Percentiles rank a stretch among this genome's conserved stretches.
These are phyloP conservation scores for Diplodia corticola DNA, from an alignment of 2,329 filamentous ascomycete species.

Conservation along the genomic window DNA sequence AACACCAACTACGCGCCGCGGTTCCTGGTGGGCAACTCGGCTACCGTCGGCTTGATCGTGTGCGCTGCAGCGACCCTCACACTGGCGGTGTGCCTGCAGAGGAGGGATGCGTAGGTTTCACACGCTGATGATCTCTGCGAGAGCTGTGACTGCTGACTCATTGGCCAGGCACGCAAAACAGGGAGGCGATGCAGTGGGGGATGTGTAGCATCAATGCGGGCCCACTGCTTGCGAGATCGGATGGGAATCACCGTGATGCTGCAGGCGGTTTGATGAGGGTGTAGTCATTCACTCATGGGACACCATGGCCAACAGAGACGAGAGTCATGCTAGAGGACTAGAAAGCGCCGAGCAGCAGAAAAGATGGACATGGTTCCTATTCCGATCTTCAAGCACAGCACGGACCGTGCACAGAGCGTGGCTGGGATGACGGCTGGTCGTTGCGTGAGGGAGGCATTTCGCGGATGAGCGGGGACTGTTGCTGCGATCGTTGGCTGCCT, in stretches of 20 bases:
- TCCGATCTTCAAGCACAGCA: background rate
- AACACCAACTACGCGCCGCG: conserved; percentile 17
- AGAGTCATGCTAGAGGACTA: background rate
- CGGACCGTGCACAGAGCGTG: background rate
- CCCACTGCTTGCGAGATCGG: background rate
- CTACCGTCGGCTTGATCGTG: conserved; percentile 6
- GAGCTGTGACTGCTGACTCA: background rate
- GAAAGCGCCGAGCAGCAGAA: background rate
- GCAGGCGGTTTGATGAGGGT: background rate
- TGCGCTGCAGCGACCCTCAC: background rate
- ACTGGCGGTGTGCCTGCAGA: conserved; percentile 6
- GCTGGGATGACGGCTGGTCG: background rate
- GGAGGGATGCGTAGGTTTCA: background rate
- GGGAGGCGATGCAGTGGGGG: background rate
- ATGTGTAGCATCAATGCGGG: background rate
- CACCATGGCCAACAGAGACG: background rate
- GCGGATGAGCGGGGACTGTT: no score
- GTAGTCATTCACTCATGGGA: background rate
- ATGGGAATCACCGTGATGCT: background rate
- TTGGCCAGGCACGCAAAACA: background rate
- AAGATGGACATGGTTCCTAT: background rate
- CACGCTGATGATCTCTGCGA: background rate
- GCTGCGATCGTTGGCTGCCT: background rate
- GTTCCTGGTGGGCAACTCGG: conserved; percentile 11
- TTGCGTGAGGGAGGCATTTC: background rate